Evolutionary conservation across 148 eudicot genomes (phyloP), one percentile per base, ranked within the genome.

Genomic region (Chenopodium berlandieri): DNA sequence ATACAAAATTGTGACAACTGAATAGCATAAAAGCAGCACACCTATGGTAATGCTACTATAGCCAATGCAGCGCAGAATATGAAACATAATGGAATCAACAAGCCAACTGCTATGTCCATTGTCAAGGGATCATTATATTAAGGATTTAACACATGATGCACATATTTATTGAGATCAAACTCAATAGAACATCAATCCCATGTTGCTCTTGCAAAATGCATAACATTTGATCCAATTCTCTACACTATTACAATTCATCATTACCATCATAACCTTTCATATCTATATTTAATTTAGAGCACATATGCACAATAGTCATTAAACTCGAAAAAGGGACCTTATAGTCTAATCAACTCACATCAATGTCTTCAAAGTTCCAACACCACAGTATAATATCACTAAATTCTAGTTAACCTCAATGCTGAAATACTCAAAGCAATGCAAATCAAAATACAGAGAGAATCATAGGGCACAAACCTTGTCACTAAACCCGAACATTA

Each of bases 401-500:
- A n/a, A 30, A 70, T 62, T 60, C 22, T 9, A 19, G 13, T 16
- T 14, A 62, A 62, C 34, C 2, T 31, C 20, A 44, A 80, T 13
- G 13, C 73, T 52, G 34, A 78, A 23, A 58, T 19, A 67, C 16
- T 62, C n/a, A 83, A 31, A 73, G 25, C 56, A 17, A 30, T 2
- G 10, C 19, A 48, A 73, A 48, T 6, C 8, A 4, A 23, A 47
- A 10, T n/a, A 44, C 19, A 46, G 5, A 10, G 11, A 72, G 27
- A 68, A 83, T 74, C 54, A 81, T 0, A 79, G 70, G 4, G 37
- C 68, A 62, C 85, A 73, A 50, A 95, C 99, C 99, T 96, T 91
- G 77, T 92, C 94, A 79, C 99, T 92, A 88, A 94, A 94, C 77
- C 99, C 99, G 72, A 94, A 94, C 99, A 96, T 96, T 44, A 96